phyloP scores from a whole-genome alignment of 1,284 basidiomycete species.

The Marasmius tenuissimus region DNA sequence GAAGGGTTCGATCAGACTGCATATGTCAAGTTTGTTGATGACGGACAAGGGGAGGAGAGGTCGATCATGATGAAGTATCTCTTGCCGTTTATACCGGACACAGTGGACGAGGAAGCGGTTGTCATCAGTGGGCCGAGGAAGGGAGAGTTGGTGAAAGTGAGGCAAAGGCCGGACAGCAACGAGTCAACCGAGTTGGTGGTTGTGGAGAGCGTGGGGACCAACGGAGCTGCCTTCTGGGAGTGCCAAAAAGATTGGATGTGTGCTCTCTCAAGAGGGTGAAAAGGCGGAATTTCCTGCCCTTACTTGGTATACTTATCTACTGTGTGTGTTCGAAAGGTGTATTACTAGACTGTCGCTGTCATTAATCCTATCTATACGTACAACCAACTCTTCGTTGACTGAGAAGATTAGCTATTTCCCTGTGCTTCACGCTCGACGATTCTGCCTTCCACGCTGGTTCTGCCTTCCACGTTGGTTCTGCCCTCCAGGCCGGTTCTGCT shows the following conservation, averaged over 20 bases:
- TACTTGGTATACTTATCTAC: too few relatives aligned
- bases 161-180: slow-evolving; percentile 30
- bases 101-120: slow-evolving; percentile 38
- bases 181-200: slow-evolving; percentile 9
- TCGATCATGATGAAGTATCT: slow-evolving; percentile 39
- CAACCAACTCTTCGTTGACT: too few relatives aligned
- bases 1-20: slow-evolving; percentile 39
- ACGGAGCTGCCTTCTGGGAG: slow-evolving; percentile 10
- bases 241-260: slow-evolving; percentile 15
- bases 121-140: slow-evolving; percentile 33
- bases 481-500: too few relatives aligned
- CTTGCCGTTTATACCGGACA: slow-evolving; percentile 34
- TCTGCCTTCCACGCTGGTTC: too few relatives aligned
- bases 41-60: slow-evolving; percentile 26
- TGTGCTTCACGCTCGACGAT: too few relatives aligned
- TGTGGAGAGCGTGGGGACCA: slow-evolving; percentile 5
- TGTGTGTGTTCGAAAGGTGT: too few relatives aligned
- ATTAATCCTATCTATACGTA: too few relatives aligned
- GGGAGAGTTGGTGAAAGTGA: slow-evolving; percentile 36
- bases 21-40: slow-evolving; percentile 35
- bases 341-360: too few relatives aligned
- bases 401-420: too few relatives aligned
- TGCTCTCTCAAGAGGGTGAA: neutral
- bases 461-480: too few relatives aligned
- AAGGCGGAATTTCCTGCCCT: neutral